Base-by-base conservation (phyloP, 495 filamentous ascomycete species). In the Durotheca rogersii region DNA sequence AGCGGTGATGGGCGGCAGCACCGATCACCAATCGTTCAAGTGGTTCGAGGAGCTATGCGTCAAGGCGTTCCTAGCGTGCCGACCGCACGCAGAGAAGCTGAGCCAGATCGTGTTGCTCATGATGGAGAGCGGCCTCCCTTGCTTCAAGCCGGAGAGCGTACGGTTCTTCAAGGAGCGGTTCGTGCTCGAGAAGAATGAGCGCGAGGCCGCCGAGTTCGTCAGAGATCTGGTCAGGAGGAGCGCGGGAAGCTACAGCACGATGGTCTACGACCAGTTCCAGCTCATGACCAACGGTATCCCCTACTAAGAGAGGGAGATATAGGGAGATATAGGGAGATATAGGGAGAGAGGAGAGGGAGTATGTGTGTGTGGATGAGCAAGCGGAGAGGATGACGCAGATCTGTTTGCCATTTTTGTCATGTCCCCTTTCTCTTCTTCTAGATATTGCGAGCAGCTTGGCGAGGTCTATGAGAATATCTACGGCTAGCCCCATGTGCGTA, bases 11-110 rank as follows among this genome's bases (percentile, higher is more conserved):
- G 91, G 94, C 18, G 90, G 92, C 31, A 82, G 75, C 48, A 86
- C 83, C 0, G 82, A 81, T 18, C 87, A 92, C 14, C 94, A 96
- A 62, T 72, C 91, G 1, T 99, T 93, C 73, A 84, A 84, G 40
- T 94, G 89, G 83, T 99, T 99, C 54, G 94, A 97, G 71, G 91
- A 96, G 62, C 78, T 99, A 16, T 91, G 87, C 61, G 81, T 97
- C 61, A 99, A 99, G 74, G 83, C 90, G 4, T 99, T 96, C 77
- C 74, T 99, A 27, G 94, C 92, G 7, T 86, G 83, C n/a, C 78
- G 94, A 1, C 90, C 85, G 44, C 86, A 96, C 66, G 80, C 81
- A 32, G 85, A 89, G 55, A 90, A 95, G 72, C 75, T 99, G 33
- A 79, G 82, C 32, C 87, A 95, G 63, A 86, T 96, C 56, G 90